Base-by-base conservation (phyloP, 1,139 yeast genomes). In the Geotrichum aggregatum region DNA sequence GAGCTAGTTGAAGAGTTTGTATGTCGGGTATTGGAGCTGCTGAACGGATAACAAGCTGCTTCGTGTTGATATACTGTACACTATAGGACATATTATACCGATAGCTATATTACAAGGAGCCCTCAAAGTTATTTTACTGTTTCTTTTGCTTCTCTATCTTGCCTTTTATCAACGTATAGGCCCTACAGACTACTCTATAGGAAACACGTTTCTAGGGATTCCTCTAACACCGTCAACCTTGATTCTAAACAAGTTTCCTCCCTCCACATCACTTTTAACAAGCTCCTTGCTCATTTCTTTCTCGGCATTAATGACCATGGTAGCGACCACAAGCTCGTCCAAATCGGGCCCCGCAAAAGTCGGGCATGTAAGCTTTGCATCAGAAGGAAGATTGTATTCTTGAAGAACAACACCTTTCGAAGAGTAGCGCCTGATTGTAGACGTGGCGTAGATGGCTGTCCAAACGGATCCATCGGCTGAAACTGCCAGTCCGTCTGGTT, bases 401-500 rank as follows among this genome's bases (percentile, higher is more conserved):
- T 77, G 77, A 19, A 81, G 66, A 28, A 84, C 65, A 49, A 74
- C 64, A 1, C 91, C 92, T 0, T 65, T 54, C 3, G 59, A 56
- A 8, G 74, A 52, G 56, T 78, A 72, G 55, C 80, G 72, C 60
- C 80, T 80, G 10, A 89, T 80, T 21, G 77, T 67, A 36, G 74
- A 67, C 1, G 84, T 76, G 34, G 82, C 76, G 79, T 84, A 89
- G 8, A 87, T 78, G 0, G 95, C 86, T 1, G 82, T 71, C 71
- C 79, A 87, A 36, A 91, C 66, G 53, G 80, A 75, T n/a, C 83
- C 86, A 46, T 79, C 75, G 8, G 69, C 68, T 48, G 87, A 81
- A 58, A 85, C 71, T 19, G 83, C 75, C 60, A 86, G 74, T 34
- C 98, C 98, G 67, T 91, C 98, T 0, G 97, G 96, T 22, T 54